These are phyloP conservation scores for Buddleja alternifolia DNA, from an alignment of 257 asterid species.

Conservation along the genomic window DNA sequence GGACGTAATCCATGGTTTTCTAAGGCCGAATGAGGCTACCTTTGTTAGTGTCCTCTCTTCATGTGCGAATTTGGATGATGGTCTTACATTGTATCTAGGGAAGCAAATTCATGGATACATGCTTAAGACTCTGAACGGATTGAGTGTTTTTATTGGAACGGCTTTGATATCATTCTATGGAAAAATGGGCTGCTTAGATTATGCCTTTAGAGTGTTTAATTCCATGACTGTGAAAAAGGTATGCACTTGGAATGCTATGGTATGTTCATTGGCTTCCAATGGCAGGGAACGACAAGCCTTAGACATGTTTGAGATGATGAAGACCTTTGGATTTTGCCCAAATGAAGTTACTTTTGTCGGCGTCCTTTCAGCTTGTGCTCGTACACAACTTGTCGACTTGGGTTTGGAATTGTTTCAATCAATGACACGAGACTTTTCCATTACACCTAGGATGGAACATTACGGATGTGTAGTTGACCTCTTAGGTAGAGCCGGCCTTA, in stretches of 20 bases:
- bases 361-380: constrained; percentile 76
- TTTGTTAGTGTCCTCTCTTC: constrained; percentile 71
- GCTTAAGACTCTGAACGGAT: constrained; percentile 49
- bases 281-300: constrained; percentile 71
- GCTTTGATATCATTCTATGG: constrained; percentile 78
- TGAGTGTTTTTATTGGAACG: constrained; percentile 67
- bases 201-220: constrained; percentile 52
- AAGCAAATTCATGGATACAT: constrained; percentile 83
- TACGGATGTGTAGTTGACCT: constrained; percentile 93
- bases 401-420: constrained; percentile 63
- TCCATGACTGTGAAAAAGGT: constrained; percentile 54
- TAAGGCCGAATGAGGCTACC: constrained; percentile 87
- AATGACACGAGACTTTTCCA: constrained; percentile 48
- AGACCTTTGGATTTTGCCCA: constrained; percentile 38
- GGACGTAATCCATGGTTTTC: constrained; percentile 39
- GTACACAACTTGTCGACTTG: constrained; percentile 53
- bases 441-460: constrained; percentile 74
- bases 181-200: constrained; percentile 60
- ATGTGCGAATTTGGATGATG: constrained; percentile 58
- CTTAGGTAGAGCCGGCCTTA: constrained; percentile 74
- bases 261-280: constrained; percentile 70
- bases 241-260: constrained; percentile 92
- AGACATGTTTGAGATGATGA: constrained; percentile 65
- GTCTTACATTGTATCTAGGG: constrained; percentile 57
- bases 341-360: constrained; percentile 75